Evolutionary conservation across 2,329 filamentous ascomycete genomes (phyloP).

Genomic region (Esteya vermicola): DNA sequence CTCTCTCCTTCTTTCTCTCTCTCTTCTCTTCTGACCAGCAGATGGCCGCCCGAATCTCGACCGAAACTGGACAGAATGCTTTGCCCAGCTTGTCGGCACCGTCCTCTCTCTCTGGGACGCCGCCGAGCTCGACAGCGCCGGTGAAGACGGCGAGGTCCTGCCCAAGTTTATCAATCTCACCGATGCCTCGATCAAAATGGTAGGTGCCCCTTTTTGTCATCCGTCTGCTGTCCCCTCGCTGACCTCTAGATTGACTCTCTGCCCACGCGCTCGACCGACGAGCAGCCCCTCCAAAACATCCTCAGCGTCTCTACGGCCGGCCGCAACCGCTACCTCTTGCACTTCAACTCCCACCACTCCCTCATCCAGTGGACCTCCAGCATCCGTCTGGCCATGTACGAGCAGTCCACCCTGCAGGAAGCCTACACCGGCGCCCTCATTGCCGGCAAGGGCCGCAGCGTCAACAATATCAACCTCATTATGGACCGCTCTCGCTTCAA

Average conservation of each 20-base stretch:
- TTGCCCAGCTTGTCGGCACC: constrained; percentile 90
- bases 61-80: constrained; percentile 89
- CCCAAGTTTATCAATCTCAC: constrained; percentile 79
- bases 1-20: not conserved
- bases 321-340: constrained; percentile 85
- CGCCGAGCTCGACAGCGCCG: constrained; percentile 74
- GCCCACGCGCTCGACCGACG: constrained; percentile 62
- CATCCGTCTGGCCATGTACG: constrained; percentile 86
- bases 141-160: constrained; percentile 49
- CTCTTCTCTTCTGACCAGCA: constrained; percentile 23
- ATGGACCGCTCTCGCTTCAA: constrained; percentile 68
- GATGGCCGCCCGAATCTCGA: constrained; percentile 78
- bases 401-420: constrained; percentile 85
- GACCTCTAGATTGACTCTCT: constrained; percentile 63
- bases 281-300: constrained; percentile 82
- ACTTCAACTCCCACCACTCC: constrained; percentile 91
- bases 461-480: constrained; percentile 85
- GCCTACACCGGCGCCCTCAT: constrained; percentile 93
- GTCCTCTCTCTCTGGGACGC: constrained; percentile 94
- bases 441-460: constrained; percentile 74
- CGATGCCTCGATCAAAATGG: constrained; percentile 97
- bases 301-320: constrained; percentile 91
- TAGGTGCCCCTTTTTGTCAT: constrained; percentile 28
- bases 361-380: constrained; percentile 91
- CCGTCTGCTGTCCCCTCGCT: not conserved